phyloP scores from a whole-genome alignment of 202 grass and related monocot genomes.

The Panicum hallii region DNA sequence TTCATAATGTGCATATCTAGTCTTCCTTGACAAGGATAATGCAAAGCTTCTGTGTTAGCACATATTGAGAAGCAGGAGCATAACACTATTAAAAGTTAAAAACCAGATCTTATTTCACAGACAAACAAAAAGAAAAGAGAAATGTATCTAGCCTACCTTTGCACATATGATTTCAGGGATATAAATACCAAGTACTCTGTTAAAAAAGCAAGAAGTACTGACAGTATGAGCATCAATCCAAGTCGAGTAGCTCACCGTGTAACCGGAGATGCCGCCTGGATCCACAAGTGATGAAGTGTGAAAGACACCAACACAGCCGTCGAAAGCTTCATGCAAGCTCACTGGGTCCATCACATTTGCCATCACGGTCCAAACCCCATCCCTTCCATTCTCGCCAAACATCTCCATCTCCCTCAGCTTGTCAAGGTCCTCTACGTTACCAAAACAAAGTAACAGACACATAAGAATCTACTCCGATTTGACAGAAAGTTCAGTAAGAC shows the following conservation, averaged over 20 bases:
- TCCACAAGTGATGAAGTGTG: conserved; percentile 92
- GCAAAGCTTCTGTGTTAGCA: conserved; percentile 10
- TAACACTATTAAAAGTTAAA: conserved; percentile 10
- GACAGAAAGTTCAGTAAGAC: neutral
- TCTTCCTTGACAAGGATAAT: conserved; percentile 26
- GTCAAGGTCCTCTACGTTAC: conserved; percentile 85
- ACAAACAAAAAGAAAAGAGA: neutral
- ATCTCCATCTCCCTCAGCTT: conserved; percentile 95
- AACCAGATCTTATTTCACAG: neutral
- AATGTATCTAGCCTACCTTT: conserved; percentile 31
- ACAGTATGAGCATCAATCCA: conserved; percentile 8
- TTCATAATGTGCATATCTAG: conserved; percentile 26
- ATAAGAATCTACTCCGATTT: neutral
- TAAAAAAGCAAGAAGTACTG: neutral
- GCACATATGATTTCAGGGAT: neutral
- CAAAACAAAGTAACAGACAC: neutral
- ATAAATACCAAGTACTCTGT: neutral
- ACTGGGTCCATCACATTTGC: conserved; percentile 86
- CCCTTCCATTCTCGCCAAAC: conserved; percentile 86
- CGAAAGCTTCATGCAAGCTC: conserved; percentile 77
- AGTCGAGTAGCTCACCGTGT: conserved; percentile 65
- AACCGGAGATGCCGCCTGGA: conserved; percentile 85
- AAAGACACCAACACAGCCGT: conserved; percentile 87
- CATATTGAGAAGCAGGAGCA: neutral
- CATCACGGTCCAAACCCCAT: conserved; percentile 89